These are phyloP conservation scores for Phytophthora podocarpi DNA, from an alignment of 352 stramenopile genomes.

Conservation along the genomic window DNA sequence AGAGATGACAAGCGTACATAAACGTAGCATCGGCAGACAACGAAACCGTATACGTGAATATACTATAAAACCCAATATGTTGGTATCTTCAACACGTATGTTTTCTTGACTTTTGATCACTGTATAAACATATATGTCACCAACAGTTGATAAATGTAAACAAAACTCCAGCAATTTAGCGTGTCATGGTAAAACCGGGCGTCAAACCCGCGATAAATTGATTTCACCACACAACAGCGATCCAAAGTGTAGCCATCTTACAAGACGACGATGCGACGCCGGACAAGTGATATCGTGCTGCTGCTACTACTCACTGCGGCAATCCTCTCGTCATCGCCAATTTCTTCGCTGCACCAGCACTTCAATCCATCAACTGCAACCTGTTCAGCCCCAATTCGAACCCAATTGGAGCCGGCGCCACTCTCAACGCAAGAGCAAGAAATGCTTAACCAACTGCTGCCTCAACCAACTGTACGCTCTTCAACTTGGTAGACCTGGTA, in stretches of 20 bases:
- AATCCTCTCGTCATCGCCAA: not conserved
- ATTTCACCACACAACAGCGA: not conserved
- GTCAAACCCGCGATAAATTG: not conserved
- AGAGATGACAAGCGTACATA: no score
- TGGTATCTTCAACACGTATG: no score
- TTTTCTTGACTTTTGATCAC: not conserved
- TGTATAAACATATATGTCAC: not conserved
- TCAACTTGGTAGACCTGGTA: no score
- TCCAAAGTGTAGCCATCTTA: conserved; percentile 18
- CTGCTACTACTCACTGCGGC: conserved; percentile 4
- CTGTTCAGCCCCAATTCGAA: conserved; percentile 8
- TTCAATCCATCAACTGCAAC: conserved; percentile 1
- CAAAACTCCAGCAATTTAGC: not conserved
- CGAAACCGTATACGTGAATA: no score
- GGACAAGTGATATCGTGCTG: not conserved
- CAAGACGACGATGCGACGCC: not conserved
- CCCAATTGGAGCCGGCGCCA: conserved; percentile 7
- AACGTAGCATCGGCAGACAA: no score
- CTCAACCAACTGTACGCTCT: conserved; percentile 27
- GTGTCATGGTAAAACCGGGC: not conserved
- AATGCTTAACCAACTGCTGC: conserved; percentile 21
- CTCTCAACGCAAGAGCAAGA: conserved; percentile 21
- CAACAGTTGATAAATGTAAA: not conserved
- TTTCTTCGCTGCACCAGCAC: not conserved
- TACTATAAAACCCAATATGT: no score